A percentile compares a stretch with the other conserved stretches of the same genome.
phyloP scores from a whole-genome alignment of 2,329 filamentous ascomycete genomes.

The Sclerotinia sclerotiorum region DNA sequence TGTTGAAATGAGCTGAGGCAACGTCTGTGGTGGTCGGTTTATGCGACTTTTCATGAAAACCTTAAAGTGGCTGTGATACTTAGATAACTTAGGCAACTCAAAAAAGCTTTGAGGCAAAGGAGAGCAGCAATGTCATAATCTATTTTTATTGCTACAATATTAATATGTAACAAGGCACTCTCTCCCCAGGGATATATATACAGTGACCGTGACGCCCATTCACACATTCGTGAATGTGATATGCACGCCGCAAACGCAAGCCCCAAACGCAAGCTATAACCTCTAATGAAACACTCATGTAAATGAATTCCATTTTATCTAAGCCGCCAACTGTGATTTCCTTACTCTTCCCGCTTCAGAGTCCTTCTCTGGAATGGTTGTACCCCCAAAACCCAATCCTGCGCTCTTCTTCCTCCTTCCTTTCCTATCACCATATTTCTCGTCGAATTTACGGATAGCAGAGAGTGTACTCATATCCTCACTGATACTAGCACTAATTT shows the following conservation, averaged over 20 bases:
- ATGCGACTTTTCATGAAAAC: no score
- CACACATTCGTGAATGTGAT: constrained; percentile 3
- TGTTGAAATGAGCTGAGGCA: no score
- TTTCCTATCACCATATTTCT: constrained; percentile 84
- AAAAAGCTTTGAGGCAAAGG: not conserved
- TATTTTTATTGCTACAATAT: constrained; percentile 13
- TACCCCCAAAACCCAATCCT: constrained; percentile 58
- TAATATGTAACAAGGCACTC: not conserved
- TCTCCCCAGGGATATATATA: constrained; percentile 4
- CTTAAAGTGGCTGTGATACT: no score
- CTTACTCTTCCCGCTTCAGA: constrained; percentile 39
- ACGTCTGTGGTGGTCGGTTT: no score
- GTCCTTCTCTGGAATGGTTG: constrained; percentile 36
- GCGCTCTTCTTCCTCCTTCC: constrained; percentile 59
- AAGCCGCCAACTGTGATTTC: constrained; percentile 31
- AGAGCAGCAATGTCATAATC: not conserved
- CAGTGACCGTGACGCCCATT: constrained; percentile 11
- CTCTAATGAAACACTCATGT: not conserved
- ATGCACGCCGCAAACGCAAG: constrained; percentile 11
- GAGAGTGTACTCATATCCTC: constrained; percentile 88
- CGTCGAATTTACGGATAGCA: constrained; percentile 91
- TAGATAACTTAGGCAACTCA: no score
- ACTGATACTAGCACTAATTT: constrained; percentile 88
- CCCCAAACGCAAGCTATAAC: constrained; percentile 15
- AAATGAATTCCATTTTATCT: not conserved